A percentile compares a stretch with the other conserved stretches of the same genome.
Conservation (phyloP, 495 filamentous ascomycete genomes). For the Copromyces sp. region DNA sequence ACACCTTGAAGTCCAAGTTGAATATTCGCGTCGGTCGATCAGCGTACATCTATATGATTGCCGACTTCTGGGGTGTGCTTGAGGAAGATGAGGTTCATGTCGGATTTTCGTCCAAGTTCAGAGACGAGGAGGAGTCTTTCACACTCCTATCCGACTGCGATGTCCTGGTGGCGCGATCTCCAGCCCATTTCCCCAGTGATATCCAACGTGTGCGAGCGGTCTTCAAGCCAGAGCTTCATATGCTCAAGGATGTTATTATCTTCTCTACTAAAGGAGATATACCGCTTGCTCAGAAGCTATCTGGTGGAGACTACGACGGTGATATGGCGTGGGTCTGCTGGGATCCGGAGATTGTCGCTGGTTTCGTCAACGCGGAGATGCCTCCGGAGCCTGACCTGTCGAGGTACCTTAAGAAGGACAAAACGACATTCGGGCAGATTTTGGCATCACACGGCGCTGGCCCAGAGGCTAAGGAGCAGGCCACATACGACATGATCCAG, state of each 20-base stretch:
- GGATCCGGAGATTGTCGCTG: constrained; percentile 63
- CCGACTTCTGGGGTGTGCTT: constrained; percentile 64
- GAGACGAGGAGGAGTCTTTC: constrained; percentile 42
- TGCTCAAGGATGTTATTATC: constrained; percentile 78
- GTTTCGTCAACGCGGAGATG: constrained; percentile 62
- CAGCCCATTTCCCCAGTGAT: constrained; percentile 71
- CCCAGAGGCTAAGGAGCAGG: not conserved
- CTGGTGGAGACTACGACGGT: constrained; percentile 92
- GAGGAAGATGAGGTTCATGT: constrained; percentile 70
- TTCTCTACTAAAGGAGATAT: constrained; percentile 63
- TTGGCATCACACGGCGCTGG: constrained; percentile 3
- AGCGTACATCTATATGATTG: constrained; percentile 68
- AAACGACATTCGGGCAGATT: constrained; percentile 40
- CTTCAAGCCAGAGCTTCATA: constrained; percentile 55
- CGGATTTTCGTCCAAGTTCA: constrained; percentile 60
- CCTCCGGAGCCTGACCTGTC: constrained; percentile 40
- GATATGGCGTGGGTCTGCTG: constrained; percentile 88
- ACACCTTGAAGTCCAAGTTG: constrained; percentile 47
- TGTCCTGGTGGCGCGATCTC: constrained; percentile 75
- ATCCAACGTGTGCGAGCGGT: constrained; percentile 58
- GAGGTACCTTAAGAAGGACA: constrained; percentile 49
- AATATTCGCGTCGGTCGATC: constrained; percentile 67
- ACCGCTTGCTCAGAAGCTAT: constrained; percentile 70
- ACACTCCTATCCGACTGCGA: constrained; percentile 56
- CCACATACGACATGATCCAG: constrained; percentile 37